Evolutionary conservation across 805 yeast genomes (phyloP).

Genomic region (Metschnikowia kofuensis): DNA sequence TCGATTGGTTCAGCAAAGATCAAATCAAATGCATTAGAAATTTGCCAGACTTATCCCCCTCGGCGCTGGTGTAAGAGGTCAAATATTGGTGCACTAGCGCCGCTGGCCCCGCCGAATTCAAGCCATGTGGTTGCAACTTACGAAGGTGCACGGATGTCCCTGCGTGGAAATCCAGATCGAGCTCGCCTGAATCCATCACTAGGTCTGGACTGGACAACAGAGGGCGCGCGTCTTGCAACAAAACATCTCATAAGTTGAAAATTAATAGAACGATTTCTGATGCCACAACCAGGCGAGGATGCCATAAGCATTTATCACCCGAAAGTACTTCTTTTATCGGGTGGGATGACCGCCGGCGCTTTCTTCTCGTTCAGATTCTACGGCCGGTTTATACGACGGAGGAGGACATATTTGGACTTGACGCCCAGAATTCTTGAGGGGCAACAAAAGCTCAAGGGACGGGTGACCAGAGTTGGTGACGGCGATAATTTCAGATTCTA

Average conservation of each 20-base stretch:
- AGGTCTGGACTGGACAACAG: not conserved
- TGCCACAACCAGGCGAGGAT: constrained; percentile 1
- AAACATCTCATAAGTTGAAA: not conserved
- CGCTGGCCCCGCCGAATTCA: too few relatives aligned
- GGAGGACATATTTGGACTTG: constrained; percentile 36
- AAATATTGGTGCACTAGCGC: too few relatives aligned
- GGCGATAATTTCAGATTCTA: constrained; percentile 92
- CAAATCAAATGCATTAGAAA: too few relatives aligned
- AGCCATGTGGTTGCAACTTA: too few relatives aligned
- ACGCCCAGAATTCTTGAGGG: constrained; percentile 34
- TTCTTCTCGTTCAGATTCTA: constrained; percentile 31
- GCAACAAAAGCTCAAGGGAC: constrained; percentile 46
- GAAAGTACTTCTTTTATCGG: constrained; percentile 36
- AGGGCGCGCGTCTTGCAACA: not conserved
- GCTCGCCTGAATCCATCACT: too few relatives aligned
- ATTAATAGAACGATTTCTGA: not conserved
- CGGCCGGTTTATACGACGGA: constrained; percentile 31
- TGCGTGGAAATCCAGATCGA: too few relatives aligned
- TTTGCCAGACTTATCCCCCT: too few relatives aligned
- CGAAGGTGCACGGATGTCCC: too few relatives aligned
- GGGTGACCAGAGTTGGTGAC: constrained; percentile 88
- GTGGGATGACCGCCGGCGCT: constrained; percentile 29
- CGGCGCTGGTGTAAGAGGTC: too few relatives aligned
- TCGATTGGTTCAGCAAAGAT: too few relatives aligned
- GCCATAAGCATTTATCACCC: constrained; percentile 28